Conservation (phyloP, 805 yeast genomes). For the Starmerella scarabaei region DNA sequence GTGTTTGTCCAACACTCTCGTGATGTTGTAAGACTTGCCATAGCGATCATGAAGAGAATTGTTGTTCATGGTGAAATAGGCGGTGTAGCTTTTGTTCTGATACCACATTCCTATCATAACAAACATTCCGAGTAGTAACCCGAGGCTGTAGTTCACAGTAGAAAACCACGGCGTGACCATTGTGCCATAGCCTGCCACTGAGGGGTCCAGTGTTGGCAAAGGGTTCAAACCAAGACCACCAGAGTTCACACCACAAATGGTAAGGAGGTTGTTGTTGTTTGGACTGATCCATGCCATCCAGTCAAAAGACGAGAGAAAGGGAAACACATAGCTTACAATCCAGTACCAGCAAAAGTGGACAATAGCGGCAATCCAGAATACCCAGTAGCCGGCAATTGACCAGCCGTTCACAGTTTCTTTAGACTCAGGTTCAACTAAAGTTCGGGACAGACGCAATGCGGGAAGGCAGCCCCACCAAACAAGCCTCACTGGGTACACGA, state of each 20-base stretch:
- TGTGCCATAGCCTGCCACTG: constrained; percentile 23
- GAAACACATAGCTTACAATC: constrained; percentile 55
- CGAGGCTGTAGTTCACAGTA: constrained; percentile 25
- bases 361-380: constrained; percentile 36
- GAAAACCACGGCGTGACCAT: constrained; percentile 37
- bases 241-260: constrained; percentile 34
- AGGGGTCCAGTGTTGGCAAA: constrained; percentile 39
- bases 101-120: constrained; percentile 27
- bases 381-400: constrained; percentile 39
- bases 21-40: constrained; percentile 34
- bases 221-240: constrained; percentile 44
- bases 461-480: constrained; percentile 45
- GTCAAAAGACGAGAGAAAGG: constrained; percentile 48
- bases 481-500: constrained; percentile 38
- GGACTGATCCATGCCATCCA: constrained; percentile 52
- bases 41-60: constrained; percentile 31
- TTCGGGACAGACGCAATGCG: constrained; percentile 37
- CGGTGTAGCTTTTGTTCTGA: constrained; percentile 39
- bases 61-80: constrained; percentile 42
- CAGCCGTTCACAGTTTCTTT: constrained; percentile 39
- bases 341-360: constrained; percentile 45
- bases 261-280: constrained; percentile 35
- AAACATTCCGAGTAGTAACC: constrained; percentile 22
- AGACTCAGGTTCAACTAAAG: constrained; percentile 26
- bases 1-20: constrained; percentile 35